A percentile compares a stretch with the other conserved stretches of the same genome.
Evolutionary conservation across 495 filamentous ascomycete genomes (phyloP).

Genomic region (Cenococcum geophilum): DNA sequence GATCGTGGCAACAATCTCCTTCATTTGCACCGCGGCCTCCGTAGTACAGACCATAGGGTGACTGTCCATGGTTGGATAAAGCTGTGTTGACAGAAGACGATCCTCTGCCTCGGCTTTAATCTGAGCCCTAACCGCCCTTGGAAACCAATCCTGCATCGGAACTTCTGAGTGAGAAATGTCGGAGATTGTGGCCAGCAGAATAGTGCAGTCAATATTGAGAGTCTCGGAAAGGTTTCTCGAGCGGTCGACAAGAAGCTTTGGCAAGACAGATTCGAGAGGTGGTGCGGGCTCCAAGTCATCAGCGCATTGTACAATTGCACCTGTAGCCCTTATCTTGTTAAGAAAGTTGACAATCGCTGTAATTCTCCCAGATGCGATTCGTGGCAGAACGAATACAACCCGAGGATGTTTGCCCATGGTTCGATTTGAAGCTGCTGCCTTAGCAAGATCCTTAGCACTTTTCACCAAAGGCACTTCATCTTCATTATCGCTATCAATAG

Average conservation of each 20-base stretch:
- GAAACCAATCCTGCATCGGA: constrained; percentile 43
- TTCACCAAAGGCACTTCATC: constrained; percentile 46
- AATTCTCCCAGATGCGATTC: constrained; percentile 46
- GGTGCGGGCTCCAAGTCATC: constrained; percentile 23
- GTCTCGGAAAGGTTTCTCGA: constrained; percentile 51
- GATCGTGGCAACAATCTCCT: constrained; percentile 60
- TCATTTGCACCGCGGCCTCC: constrained; percentile 58
- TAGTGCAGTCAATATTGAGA: constrained; percentile 69
- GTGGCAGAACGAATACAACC: constrained; percentile 56
- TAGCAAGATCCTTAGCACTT: constrained; percentile 49
- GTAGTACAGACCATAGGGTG: constrained; percentile 55
- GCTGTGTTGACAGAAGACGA: constrained; percentile 52
- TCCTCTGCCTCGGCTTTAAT: constrained; percentile 58
- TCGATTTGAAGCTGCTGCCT: constrained; percentile 48
- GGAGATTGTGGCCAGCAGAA: constrained; percentile 64
- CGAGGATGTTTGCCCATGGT: constrained; percentile 48
- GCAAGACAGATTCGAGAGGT: constrained; percentile 36
- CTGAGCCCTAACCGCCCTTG: constrained; percentile 55
- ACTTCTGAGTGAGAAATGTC: constrained; percentile 59
- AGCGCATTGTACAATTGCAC: constrained; percentile 45
- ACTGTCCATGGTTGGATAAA: constrained; percentile 57
- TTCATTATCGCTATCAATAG: constrained; percentile 30
- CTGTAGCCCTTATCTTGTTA: constrained; percentile 50
- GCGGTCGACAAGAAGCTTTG: constrained; percentile 48
- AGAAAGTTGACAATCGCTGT: constrained; percentile 55